Evolutionary conservation across 352 stramenopile genomes (phyloP).

Genomic region (Pythium coloratum): DNA sequence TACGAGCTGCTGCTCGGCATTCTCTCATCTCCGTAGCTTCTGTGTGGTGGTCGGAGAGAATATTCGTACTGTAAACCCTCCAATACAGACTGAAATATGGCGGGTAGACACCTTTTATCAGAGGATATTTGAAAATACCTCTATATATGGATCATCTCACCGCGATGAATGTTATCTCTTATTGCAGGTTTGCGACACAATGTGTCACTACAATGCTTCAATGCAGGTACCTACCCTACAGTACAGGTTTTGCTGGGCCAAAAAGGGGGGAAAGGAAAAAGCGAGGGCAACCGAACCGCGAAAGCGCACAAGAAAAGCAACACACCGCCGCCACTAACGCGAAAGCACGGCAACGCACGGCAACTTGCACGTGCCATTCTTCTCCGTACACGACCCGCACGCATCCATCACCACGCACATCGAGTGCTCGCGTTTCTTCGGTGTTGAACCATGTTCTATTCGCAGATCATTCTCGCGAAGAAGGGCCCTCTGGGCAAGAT

Average conservation of each 20-base stretch:
- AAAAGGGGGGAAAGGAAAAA: slow-evolving; percentile 15
- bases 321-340: background rate
- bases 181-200: slow-evolving; percentile 4
- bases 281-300: background rate
- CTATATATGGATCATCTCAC: background rate
- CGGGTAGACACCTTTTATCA: slow-evolving; percentile 14
- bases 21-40: slow-evolving; percentile 9
- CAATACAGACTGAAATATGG: slow-evolving; percentile 18
- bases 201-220: slow-evolving; percentile 24
- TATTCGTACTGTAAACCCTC: background rate
- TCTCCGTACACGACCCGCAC: background rate
- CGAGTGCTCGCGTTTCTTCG: background rate
- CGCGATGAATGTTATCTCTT: background rate
- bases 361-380: background rate
- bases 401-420: background rate
- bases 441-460: slow-evolving; percentile 97
- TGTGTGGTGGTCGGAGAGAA: background rate
- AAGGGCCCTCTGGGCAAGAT: slow-evolving; percentile 99
- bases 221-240: background rate
- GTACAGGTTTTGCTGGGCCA: slow-evolving; percentile 2
- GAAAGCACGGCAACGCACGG: background rate
- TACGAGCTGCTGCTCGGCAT: slow-evolving; percentile 83
- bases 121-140: slow-evolving; percentile 16
- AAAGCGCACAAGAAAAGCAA: slow-evolving; percentile 9
- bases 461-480: slow-evolving; percentile 98